Evolutionary conservation across 2,329 filamentous ascomycete genomes (phyloP).

Genomic region (Cercospora sp.): DNA sequence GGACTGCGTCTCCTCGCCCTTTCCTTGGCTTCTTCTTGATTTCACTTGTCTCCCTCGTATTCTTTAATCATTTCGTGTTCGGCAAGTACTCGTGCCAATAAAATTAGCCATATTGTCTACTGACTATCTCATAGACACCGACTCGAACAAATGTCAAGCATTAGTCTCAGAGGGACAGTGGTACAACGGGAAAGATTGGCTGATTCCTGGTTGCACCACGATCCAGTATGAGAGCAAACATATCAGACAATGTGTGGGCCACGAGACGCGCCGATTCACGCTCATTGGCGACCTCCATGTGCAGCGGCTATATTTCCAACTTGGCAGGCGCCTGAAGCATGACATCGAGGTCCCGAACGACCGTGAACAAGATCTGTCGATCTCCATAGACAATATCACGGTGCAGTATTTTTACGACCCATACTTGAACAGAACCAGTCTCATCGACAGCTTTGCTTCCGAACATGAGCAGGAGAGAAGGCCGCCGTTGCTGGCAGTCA

Average conservation of each 20-base stretch:
- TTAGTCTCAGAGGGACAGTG: slow-evolving; percentile 56
- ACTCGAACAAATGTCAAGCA: slow-evolving; percentile 57
- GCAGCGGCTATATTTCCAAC: slow-evolving; percentile 62
- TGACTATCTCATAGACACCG: slow-evolving; percentile 30
- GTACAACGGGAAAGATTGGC: slow-evolving; percentile 48
- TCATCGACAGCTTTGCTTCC: slow-evolving; percentile 45
- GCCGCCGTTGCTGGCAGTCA: slow-evolving; percentile 49
- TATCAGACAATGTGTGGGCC: slow-evolving; percentile 53
- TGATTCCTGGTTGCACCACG: slow-evolving; percentile 61
- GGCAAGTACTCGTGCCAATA: not conserved
- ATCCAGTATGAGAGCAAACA: slow-evolving; percentile 56
- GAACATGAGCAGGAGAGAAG: slow-evolving; percentile 37
- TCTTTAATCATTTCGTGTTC: slow-evolving; percentile 10
- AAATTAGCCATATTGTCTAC: not conserved
- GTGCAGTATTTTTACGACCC: slow-evolving; percentile 65
- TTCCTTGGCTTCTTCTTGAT: slow-evolving; percentile 5
- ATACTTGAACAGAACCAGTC: slow-evolving; percentile 55
- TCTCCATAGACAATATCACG: slow-evolving; percentile 48
- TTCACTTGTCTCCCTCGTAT: slow-evolving; percentile 11
- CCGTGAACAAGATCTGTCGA: slow-evolving; percentile 45
- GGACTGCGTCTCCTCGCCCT: not conserved
- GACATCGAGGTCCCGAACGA: slow-evolving; percentile 41
- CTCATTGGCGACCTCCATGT: slow-evolving; percentile 63
- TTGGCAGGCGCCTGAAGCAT: slow-evolving; percentile 51
- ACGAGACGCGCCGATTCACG: slow-evolving; percentile 51